phyloP scores from a whole-genome alignment of 331 rosid species.

The Dryas integrifolia region DNA sequence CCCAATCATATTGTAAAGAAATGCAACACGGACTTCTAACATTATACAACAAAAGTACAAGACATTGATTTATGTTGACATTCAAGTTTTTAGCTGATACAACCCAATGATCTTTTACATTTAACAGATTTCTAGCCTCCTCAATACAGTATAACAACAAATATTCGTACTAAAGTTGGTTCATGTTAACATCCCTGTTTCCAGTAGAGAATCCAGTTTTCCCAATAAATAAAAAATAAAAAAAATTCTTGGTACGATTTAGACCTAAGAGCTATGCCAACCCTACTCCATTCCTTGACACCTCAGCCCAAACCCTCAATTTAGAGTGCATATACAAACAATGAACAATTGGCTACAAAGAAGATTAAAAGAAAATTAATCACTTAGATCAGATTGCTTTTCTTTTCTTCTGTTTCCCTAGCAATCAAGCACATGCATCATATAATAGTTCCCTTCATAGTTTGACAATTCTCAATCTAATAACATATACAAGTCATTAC shows the following conservation, averaged over 20 bases:
- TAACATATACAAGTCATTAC: background rate
- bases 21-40: background rate
- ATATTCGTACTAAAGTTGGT: background rate
- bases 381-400: background rate
- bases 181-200: background rate
- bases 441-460: background rate
- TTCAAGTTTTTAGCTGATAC: background rate
- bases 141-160: background rate
- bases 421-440: background rate
- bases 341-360: background rate
- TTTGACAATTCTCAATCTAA: background rate
- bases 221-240: background rate
- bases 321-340: background rate
- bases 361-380: background rate
- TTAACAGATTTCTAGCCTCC: background rate
- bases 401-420: background rate
- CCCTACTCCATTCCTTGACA: background rate
- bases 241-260: background rate
- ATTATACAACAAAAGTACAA: background rate
- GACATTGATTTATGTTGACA: background rate
- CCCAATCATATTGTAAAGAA: background rate
- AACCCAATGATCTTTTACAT: background rate
- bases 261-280: slow-evolving; percentile 3
- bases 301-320: background rate
- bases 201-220: background rate